Base-by-base conservation (phyloP, 2,329 filamentous ascomycete genomes). In the Pestalotiopsis sp. region DNA sequence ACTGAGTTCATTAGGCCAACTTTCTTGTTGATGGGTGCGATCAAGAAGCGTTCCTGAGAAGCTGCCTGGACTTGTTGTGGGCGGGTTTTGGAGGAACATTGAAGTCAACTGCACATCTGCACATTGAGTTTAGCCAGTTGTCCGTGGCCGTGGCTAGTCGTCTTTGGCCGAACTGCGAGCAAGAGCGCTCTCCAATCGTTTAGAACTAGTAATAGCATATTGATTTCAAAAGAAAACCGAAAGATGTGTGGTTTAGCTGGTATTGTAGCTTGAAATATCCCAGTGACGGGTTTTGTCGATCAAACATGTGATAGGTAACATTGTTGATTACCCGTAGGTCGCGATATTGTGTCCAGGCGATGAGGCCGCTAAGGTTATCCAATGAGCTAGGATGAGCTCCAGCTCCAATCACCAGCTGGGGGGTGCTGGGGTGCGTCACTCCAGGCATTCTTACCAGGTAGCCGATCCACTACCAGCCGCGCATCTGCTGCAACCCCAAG, bases 21-120 rank as follows among this genome's bases (percentile, higher is more conserved):
- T 2, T 75, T 75, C 38, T 68, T 75, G 36, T 67, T 75, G 62
- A 68, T 74, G 17, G 71, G 71, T 7, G 71, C 70, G 38, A 70
- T 25, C 27, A 73, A 71, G 58, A 56, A 59, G 64, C 52, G 23
- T 69, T 70, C 66, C 49, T 27, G 57, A 59, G 11, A 4, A 36
- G 23, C 20, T 59, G 2, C 17, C 7, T 9, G 9, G 17, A 6
- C 23, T 59, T 59, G 11, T 27, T 13, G 20, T 27, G 9, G 57
- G n/a, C 14, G 4, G n/a, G 11, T 59, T 59, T 59, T 12, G 57
- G 4, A 25, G 23, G 27, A 36, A 36, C 31, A 36, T 14, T 27
- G 12, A 59, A 36, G 17, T 59, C 12, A 36, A 9, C 31, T 36
- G 31, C 6, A 9, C 3, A n/a, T 52, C 45, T 52, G 45, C 17